Conservation (phyloP, 345 rosid species). For the Lepidium aucheri region DNA sequence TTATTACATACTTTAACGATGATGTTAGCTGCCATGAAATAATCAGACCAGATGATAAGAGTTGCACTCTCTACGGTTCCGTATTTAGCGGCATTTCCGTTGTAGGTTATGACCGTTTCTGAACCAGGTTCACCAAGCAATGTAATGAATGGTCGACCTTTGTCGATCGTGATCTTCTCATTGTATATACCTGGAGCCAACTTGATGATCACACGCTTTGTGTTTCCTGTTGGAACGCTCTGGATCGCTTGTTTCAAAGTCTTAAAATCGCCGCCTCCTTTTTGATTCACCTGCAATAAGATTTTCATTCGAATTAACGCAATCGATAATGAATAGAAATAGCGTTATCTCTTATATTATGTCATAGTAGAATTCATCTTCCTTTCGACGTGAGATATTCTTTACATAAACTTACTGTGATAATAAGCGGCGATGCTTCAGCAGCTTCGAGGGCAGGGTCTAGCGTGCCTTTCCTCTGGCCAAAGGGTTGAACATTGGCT, state of each 20-base stretch:
- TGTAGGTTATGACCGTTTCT: conserved; percentile 26
- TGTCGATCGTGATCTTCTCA: conserved; percentile 46
- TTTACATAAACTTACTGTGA: conserved; percentile 23
- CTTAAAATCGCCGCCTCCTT: conserved; percentile 33
- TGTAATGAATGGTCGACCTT: conserved; percentile 42
- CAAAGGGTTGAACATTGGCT: conserved; percentile 24
- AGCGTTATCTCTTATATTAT: too few relatives aligned
- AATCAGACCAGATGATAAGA: conserved; percentile 14
- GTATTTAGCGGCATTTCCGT: conserved; percentile 38
- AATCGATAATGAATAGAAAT: too few relatives aligned
- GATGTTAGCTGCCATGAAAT: conserved; percentile 27
- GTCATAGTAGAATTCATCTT: too few relatives aligned
- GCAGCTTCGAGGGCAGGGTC: conserved; percentile 40
- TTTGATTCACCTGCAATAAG: conserved; percentile 13
- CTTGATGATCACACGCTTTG: conserved; percentile 40
- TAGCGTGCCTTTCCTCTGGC: conserved; percentile 22
- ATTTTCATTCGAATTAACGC: background rate
- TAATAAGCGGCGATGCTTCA: conserved; percentile 19
- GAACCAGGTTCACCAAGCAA: conserved; percentile 39
- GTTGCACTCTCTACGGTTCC: conserved; percentile 40
- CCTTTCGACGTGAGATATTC: too few relatives aligned
- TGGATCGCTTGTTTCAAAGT: conserved; percentile 42
- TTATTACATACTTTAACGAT: conserved; percentile 5
- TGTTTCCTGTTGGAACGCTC: conserved; percentile 44
- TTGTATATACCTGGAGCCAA: conserved; percentile 42